Conservation (phyloP, 148 eudicot genomes). For the Spergularia marina region DNA sequence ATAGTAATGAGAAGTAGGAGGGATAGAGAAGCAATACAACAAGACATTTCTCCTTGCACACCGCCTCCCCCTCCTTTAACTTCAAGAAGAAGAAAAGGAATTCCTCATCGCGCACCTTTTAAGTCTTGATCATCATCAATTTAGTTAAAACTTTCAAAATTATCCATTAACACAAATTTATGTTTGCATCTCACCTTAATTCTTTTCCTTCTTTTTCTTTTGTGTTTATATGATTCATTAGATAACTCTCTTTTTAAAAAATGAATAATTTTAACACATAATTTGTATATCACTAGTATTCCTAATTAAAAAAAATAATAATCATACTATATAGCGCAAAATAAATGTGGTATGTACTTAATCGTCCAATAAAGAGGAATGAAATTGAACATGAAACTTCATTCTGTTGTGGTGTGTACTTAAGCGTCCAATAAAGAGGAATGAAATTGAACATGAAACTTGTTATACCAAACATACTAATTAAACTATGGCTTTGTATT, state of each 20-base stretch:
- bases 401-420: no score
- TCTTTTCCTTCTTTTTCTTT: neutral
- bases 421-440: no score
- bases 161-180: neutral
- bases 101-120: slow-evolving; percentile 93
- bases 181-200: neutral
- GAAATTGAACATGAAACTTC: no score
- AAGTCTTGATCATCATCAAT: slow-evolving; percentile 37
- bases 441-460: no score
- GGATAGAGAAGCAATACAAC: slow-evolving; percentile 52
- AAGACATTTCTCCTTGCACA: slow-evolving; percentile 61
- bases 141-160: neutral
- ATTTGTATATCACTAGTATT: slow-evolving; percentile 2
- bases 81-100: slow-evolving; percentile 84
- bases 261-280: neutral
- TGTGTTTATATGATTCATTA: slow-evolving; percentile 1
- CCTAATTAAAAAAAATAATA: no score
- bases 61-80: slow-evolving; percentile 62
- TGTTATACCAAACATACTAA: no score
- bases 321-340: neutral
- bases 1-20: slow-evolving; percentile 28
- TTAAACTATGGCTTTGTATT: no score
- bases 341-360: no score
- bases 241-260: no score
- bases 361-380: no score